A percentile compares a stretch with the other conserved stretches of the same genome.
Evolutionary conservation across 257 asterid genomes (phyloP).

Genomic region (Solanum pinnatisectum): DNA sequence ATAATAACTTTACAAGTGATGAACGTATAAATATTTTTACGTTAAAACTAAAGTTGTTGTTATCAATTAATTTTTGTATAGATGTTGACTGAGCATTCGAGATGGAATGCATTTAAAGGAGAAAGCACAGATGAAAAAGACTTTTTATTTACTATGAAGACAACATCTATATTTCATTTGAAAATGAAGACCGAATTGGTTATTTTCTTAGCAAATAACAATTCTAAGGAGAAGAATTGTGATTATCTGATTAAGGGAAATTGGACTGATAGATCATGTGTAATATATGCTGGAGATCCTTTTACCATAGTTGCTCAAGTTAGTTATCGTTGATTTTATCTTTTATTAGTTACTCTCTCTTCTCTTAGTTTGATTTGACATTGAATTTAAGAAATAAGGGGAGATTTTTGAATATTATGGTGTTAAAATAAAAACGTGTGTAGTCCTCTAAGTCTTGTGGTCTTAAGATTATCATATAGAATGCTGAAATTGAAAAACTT

Average conservation of each 20-base stretch:
- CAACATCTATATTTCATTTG: conserved; percentile 21
- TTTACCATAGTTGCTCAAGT: conserved; percentile 66
- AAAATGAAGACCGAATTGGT: conserved; percentile 20
- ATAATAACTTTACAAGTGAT: not conserved
- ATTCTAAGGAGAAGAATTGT: conserved; percentile 12
- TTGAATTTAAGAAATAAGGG: too few relatives aligned
- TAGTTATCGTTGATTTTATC: not conserved
- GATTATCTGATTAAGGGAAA: conserved; percentile 31
- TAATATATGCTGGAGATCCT: conserved; percentile 32
- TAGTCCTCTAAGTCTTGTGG: too few relatives aligned
- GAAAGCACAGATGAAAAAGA: conserved; percentile 17
- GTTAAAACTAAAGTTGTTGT: not conserved
- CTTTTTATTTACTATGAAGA: conserved; percentile 21
- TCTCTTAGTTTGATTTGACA: too few relatives aligned
- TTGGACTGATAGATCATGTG: conserved; percentile 18
- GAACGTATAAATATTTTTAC: not conserved
- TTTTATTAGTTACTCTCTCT: not conserved
- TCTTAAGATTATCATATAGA: too few relatives aligned
- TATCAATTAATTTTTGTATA: not conserved
- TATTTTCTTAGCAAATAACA: conserved; percentile 25
- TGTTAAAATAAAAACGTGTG: too few relatives aligned
- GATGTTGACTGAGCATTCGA: conserved; percentile 3
- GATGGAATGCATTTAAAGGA: conserved; percentile 37
- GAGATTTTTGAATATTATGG: too few relatives aligned
- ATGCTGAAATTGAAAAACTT: too few relatives aligned